Base-by-base conservation (phyloP, 768 basidiomycete genomes). In the Suillus americanus region DNA sequence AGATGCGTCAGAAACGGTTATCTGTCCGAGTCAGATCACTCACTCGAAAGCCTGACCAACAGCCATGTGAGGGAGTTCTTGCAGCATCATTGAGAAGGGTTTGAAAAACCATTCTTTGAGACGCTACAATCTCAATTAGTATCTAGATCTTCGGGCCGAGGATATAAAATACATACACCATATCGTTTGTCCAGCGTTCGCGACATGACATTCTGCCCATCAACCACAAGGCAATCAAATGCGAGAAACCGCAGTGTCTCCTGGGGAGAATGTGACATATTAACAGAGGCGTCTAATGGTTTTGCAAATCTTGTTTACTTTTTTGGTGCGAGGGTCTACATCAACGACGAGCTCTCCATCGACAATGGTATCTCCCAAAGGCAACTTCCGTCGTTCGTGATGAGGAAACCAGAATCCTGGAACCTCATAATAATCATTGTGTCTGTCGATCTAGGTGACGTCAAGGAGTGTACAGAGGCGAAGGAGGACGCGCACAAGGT, bases 321-420 rank as follows among this genome's bases (percentile, higher is more conserved):
- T 78, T 53, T 85, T 86, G 40, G 89, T 94, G 43, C 75, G 77
- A 10, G 90, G 91, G 73, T 98, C 94, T 30, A 90, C 83, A 72
- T 99, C 97, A 61, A 94, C 81, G 6, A 99, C 95, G 50, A 99
- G 86, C 74, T 99, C 97, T 43, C 94, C 97, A 71, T 99, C 97
- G 23, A 99, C 77, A 12, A 99, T 80, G 0, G 93, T 93, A 72
- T 91, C 89, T 67, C 85, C 82, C 46, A 97, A 82, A 3, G 91
- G 89, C 23, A 79, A 81, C 66, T 79, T 79, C 2, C 85, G 87
- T 66, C 89, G 83, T 68, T 91, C 92, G 70, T 91, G 89, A 71
- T 96, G 93, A 28, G 97, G 97, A 72, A 99, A 98, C 78, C 84
- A 93, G 46, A 98, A 81, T 3, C 93, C 94, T 16, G 78, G 71